Evolutionary conservation across 2,329 filamentous ascomycete genomes (phyloP), one percentile per base, ranked within the genome.

Genomic region (Alternaria tenuissima): DNA sequence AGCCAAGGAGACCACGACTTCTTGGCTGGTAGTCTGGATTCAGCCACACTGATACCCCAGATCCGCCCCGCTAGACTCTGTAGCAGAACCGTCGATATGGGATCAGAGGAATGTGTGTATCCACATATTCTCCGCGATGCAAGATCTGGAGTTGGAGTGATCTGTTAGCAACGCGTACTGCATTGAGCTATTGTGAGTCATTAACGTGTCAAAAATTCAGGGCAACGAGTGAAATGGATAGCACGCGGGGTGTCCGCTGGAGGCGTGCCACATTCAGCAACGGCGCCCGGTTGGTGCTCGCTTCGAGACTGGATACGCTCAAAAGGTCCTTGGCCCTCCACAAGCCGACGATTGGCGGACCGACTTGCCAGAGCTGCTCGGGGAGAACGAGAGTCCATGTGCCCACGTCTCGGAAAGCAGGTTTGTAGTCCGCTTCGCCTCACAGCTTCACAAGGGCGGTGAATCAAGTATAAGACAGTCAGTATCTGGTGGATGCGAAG

Each of bases 21-120:
- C 74, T 74, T 76, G 69, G 73, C 70, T 53, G 12, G 59, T 53
- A 68, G 73, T 71, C 74, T 76, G 67, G 74, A 75, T 68, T 67
- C 72, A 69, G 73, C 73, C 72, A 74, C 67, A 59, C 64, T 72
- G 61, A 62, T 66, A 67, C 65, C 58, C 68, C 66, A 64, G 57
- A 48, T 65, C 64, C 67, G 57, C 60, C 52, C 44, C 52, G 52
- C 44, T 59, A 56, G 44, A 36, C 28, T 26, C 30, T 65, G 46
- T 47, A 44, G 42, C 24, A 39, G 39, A 26, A 47, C 54, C 42
- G 22, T 39, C 34, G 24, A 39, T 24, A 48, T 62, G 55, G 58
- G 39, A 56, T 48, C 47, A 16, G 22, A 57, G 32, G 34, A 59
- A 47, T 47, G 26, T 34, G 6, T 24, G 39, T 52, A 47, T 20